Percentiles rank a stretch among this genome's conserved stretches.
These are phyloP conservation scores for Alternaria panax DNA, from an alignment of 2,329 filamentous ascomycete species.

Conservation along the genomic window DNA sequence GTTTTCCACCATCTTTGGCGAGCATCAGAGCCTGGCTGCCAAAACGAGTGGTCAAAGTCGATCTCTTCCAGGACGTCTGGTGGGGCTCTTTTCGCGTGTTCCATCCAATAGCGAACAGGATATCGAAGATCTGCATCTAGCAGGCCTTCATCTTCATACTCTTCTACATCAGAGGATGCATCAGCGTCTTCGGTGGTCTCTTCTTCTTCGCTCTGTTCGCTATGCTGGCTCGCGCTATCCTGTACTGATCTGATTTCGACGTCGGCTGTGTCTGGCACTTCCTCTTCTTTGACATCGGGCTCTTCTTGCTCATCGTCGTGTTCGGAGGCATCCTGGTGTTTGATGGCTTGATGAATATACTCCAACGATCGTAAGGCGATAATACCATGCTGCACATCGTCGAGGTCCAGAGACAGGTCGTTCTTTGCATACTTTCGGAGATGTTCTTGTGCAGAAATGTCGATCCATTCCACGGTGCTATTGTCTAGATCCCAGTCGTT, in stretches of 20 bases:
- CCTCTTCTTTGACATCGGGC: neutral
- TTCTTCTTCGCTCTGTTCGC: neutral
- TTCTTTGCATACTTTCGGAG: slow-evolving; percentile 29
- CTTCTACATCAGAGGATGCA: neutral
- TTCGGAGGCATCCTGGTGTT: neutral
- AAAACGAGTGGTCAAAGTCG: slow-evolving; percentile 23
- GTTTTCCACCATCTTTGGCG: slow-evolving; percentile 29
- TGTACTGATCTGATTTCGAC: neutral
- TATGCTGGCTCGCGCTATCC: neutral
- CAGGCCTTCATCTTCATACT: slow-evolving; percentile 8
- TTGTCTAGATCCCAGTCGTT: slow-evolving; percentile 26
- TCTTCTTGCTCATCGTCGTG: neutral
- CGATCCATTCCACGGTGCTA: slow-evolving; percentile 34
- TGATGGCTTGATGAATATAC: slow-evolving; percentile 21
- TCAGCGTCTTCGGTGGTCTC: slow-evolving; percentile 1
- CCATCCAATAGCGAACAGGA: slow-evolving; percentile 33
- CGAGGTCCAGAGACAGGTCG: slow-evolving; percentile 23
- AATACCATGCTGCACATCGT: slow-evolving; percentile 33
- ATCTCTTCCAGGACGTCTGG: slow-evolving; percentile 33
- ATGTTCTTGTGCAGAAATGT: slow-evolving; percentile 29
- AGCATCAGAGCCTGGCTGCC: slow-evolving; percentile 19
- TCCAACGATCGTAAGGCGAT: slow-evolving; percentile 34
- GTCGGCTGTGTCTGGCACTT: neutral
- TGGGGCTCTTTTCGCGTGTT: slow-evolving; percentile 30
- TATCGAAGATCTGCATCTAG: slow-evolving; percentile 21